Percentiles rank a stretch among this genome's conserved stretches.
Evolutionary conservation across 345 rosid species (phyloP).

Genomic region (Trapa incisa): DNA sequence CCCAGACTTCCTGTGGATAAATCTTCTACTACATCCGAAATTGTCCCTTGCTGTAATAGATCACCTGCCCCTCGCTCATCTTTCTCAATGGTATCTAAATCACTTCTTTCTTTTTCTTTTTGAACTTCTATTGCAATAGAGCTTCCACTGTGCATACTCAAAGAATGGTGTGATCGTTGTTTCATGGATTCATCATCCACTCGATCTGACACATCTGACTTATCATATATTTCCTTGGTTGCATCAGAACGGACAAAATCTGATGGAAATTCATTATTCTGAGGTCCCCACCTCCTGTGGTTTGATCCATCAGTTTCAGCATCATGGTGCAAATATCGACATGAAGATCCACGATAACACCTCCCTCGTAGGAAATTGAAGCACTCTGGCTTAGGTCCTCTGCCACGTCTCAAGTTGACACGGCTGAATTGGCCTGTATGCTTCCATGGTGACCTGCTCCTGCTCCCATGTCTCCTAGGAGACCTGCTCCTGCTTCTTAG

Average conservation of each 20-base stretch:
- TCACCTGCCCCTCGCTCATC: conserved; percentile 7
- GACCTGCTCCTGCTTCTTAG: neutral
- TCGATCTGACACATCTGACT: conserved; percentile 8
- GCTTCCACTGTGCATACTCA: conserved; percentile 10
- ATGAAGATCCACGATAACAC: conserved; percentile 49
- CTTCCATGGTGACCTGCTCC: conserved; percentile 12
- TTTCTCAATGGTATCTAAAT: conserved; percentile 8
- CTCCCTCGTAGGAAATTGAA: conserved; percentile 47
- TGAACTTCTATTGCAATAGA: conserved; percentile 10
- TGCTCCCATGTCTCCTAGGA: conserved; percentile 9
- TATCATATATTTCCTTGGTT: conserved; percentile 16
- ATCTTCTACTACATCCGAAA: conserved; percentile 10
- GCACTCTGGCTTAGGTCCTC: conserved; percentile 27
- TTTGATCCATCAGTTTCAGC: conserved; percentile 23
- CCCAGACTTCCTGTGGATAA: conserved; percentile 4
- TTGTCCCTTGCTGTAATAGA: conserved; percentile 6
- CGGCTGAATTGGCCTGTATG: conserved; percentile 6
- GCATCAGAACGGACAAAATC: conserved; percentile 12
- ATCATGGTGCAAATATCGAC: conserved; percentile 46
- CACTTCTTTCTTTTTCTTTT: conserved; percentile 13
- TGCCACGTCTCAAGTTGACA: conserved; percentile 15
- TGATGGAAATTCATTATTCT: conserved; percentile 15
- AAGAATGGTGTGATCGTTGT: conserved; percentile 10
- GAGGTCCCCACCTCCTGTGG: conserved; percentile 22
- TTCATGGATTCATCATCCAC: conserved; percentile 14